phyloP scores from a whole-genome alignment of 495 filamentous ascomycete genomes.

The Hypoxylon lenormandii region DNA sequence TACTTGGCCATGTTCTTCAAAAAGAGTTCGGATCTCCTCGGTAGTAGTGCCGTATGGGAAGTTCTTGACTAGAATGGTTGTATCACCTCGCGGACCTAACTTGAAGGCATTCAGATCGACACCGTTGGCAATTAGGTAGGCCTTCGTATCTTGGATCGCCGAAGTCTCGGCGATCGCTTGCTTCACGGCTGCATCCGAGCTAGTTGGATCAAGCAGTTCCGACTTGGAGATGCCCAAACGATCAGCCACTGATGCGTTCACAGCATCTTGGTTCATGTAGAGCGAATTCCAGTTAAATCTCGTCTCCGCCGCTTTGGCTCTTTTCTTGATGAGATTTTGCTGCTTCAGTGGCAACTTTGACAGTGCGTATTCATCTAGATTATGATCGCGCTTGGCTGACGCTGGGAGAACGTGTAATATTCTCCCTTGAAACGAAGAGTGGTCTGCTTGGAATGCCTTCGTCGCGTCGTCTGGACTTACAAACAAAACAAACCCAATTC shows the following conservation, averaged over 20 bases:
- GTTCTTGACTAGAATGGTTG: slow-evolving; percentile 92
- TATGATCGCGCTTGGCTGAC: slow-evolving; percentile 79
- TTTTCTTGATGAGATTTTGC: slow-evolving; percentile 87
- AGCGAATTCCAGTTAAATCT: slow-evolving; percentile 97
- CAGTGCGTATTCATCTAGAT: slow-evolving; percentile 85
- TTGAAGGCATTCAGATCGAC: slow-evolving; percentile 93
- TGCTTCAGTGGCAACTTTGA: slow-evolving; percentile 93
- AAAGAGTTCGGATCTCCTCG: slow-evolving; percentile 73
- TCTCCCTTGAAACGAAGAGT: slow-evolving; percentile 87
- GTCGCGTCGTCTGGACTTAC: slow-evolving; percentile 75
- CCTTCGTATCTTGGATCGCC: slow-evolving; percentile 93
- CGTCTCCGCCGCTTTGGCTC: slow-evolving; percentile 76
- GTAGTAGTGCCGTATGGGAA: slow-evolving; percentile 82
- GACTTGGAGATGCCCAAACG: slow-evolving; percentile 88
- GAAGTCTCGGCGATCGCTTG: slow-evolving; percentile 97
- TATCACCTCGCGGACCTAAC: slow-evolving; percentile 81
- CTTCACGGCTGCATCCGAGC: slow-evolving; percentile 90
- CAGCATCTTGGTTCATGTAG: slow-evolving; percentile 97
- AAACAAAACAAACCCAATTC: slow-evolving; percentile 83
- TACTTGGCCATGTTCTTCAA: slow-evolving; percentile 79
- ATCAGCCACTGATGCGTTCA: slow-evolving; percentile 88
- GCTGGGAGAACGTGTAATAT: slow-evolving; percentile 89
- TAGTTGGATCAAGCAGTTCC: slow-evolving; percentile 92
- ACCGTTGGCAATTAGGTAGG: slow-evolving; percentile 85
- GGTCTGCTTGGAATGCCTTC: slow-evolving; percentile 79